Evolutionary conservation across 192 early-diverging fungal genomes (phyloP), one percentile per base, ranked within the genome.

Genomic region (Dispira parvispora): DNA sequence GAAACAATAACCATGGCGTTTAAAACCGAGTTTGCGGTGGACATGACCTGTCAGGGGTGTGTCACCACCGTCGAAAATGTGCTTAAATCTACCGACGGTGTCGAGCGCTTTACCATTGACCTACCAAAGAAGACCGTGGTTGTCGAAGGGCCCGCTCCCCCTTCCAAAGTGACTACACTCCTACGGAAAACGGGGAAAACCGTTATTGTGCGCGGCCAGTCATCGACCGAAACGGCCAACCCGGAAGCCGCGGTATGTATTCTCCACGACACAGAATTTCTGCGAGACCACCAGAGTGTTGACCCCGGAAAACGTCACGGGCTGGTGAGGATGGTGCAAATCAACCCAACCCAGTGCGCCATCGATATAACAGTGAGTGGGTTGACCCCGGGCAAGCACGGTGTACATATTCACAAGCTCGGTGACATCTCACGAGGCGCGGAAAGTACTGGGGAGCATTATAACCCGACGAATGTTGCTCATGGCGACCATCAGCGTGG

Each of bases 181-280:
- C 70, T 94, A 53, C 84, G 84, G 61, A 64, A 75, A n/a, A 84
- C 87, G 14, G 88, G 89, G 0, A 82, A 84, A 52, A 74, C 74
- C 12, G 84, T 84, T 0, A 84, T 94, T 45, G 77, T 94, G 11
- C 82, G 87, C 23, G 91, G 91, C 20, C 79, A 85, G 46, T 86
- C 86, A 11, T 75, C 80, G 25, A 69, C 81, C 42, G 70, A 75
- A 73, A 72, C 68, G 16, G 66, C 65, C 9, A 84, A 88, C 63
- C 75, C 84, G 46, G 88, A 87, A 42, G 90, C 90, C 0, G 92
- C 92, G 20, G 92, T 95, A 8, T 92, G 91, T 64, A 93, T 95
- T 38, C 85, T 95, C 57, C 88, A 95, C 60, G 76, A 74, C 61
- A 74, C 73, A 46, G 73, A 67, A 0, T 65, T 46, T 47, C 64